Evolutionary conservation across 139 green algal species (phyloP).

Genomic region (Haematococcus sp.): DNA sequence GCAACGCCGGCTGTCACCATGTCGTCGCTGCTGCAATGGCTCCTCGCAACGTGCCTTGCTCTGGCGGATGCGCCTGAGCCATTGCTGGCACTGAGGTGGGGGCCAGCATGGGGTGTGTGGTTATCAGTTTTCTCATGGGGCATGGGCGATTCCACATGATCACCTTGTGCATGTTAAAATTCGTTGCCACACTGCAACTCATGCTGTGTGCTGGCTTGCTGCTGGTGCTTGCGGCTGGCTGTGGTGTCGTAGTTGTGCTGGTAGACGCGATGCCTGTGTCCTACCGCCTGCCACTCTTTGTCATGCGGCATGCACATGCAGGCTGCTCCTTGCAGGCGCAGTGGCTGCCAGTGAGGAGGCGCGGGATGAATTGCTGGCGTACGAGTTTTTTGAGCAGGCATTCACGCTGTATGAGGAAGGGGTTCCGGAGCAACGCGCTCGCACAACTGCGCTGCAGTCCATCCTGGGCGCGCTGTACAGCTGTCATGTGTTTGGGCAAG

Average conservation of each 20-base stretch:
- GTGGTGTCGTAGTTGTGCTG: too few species aligned
- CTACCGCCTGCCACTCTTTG: too few species aligned
- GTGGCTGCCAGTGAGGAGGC: conserved; percentile 69
- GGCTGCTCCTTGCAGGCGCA: conserved; percentile 74
- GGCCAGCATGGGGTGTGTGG: too few species aligned
- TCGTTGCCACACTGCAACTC: too few species aligned
- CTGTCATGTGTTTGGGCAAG: conserved; percentile 70
- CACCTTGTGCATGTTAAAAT: too few species aligned
- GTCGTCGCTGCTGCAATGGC: conserved; percentile 28
- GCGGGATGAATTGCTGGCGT: conserved; percentile 77
- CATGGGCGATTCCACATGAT: too few species aligned
- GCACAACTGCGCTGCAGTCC: conserved; percentile 58
- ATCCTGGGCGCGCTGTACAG: conserved; percentile 85
- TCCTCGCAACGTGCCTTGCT: conserved; percentile 11
- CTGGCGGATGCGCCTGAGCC: conserved; percentile 33
- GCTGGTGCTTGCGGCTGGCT: too few species aligned
- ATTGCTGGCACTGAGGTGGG: conserved; percentile 61
- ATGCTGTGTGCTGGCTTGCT: too few species aligned
- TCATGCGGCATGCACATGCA: too few species aligned
- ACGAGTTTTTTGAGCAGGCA: conserved; percentile 92
- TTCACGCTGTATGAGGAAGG: conserved; percentile 92
- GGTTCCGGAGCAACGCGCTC: conserved; percentile 64
- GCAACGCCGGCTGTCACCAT: not conserved
- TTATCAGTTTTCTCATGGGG: too few species aligned
- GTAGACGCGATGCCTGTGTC: too few species aligned